A percentile compares a stretch with the other conserved stretches of the same genome.
Evolutionary conservation across 2,329 filamentous ascomycete species (phyloP).

Genomic region (Beauveria sp.): DNA sequence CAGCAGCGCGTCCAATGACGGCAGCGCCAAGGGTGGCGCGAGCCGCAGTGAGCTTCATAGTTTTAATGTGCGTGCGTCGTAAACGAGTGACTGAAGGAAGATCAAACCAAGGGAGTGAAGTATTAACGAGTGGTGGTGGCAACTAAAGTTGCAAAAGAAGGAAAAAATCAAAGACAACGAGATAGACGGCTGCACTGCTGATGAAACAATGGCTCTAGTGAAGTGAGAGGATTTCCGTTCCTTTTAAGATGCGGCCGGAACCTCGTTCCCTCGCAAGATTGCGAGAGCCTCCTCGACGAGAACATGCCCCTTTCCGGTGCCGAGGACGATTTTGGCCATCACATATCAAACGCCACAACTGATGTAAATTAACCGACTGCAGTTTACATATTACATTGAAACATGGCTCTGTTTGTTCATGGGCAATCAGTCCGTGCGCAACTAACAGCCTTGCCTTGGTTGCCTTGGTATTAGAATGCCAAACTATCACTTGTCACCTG

Average conservation of each 20-base stretch:
- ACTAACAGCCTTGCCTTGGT: not conserved
- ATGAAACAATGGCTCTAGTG: conserved; percentile 1
- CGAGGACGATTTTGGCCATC: not conserved
- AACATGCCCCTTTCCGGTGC: not conserved
- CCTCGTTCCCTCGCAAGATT: not conserved
- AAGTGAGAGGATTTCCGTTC: not conserved
- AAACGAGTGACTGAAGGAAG: conserved; percentile 1
- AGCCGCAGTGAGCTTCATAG: conserved; percentile 4
- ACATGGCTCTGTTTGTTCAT: conserved; percentile 6
- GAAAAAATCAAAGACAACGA: conserved; percentile 4
- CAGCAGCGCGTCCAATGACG: conserved; percentile 2
- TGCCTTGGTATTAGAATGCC: not conserved
- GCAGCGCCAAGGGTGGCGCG: not conserved
- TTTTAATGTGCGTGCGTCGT: not conserved
- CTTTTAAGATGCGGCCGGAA: not conserved
- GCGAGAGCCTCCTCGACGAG: not conserved
- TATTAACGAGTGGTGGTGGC: not conserved
- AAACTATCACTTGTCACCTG: not conserved
- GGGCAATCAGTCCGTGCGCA: conserved; percentile 7
- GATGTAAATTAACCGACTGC: not conserved
- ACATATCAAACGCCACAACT: conserved; percentile 5
- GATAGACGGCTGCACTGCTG: not conserved
- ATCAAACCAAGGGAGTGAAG: conserved; percentile 3
- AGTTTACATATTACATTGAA: not conserved
- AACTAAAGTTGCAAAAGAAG: not conserved